phyloP scores from a whole-genome alignment of 352 stramenopile genomes.

The Bremia lactucae region DNA sequence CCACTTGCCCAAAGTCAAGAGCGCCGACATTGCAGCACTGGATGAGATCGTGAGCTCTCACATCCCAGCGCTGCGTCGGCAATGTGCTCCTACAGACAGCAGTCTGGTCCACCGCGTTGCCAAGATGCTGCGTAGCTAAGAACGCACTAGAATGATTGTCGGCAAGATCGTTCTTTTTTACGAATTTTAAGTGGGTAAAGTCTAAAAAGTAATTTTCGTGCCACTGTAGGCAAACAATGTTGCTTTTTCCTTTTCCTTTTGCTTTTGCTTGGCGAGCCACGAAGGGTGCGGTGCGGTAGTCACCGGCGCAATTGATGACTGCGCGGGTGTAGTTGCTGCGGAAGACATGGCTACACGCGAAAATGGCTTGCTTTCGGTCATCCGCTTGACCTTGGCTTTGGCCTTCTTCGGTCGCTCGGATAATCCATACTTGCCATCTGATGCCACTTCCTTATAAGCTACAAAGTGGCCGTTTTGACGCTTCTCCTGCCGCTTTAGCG shows the following conservation, averaged over 20 bases:
- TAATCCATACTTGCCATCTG: conserved; percentile 47
- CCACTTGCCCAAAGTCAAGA: conserved; percentile 81
- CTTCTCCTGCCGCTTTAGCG: conserved; percentile 33
- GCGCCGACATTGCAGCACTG: conserved; percentile 70
- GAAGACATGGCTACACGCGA: conserved; percentile 5
- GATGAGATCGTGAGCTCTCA: conserved; percentile 85
- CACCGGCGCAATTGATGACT: conserved; percentile 4
- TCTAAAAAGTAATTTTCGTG: conserved; percentile 78
- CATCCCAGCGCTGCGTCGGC: conserved; percentile 81
- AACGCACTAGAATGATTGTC: not conserved
- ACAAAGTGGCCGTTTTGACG: conserved; percentile 33
- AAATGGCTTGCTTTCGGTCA: conserved; percentile 14
- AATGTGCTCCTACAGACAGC: conserved; percentile 69
- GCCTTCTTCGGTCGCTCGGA: conserved; percentile 71
- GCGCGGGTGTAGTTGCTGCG: conserved; percentile 7
- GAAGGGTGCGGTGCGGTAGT: conserved; percentile 40
- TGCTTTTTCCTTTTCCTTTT: conserved; percentile 76
- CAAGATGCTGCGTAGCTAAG: conserved; percentile 64
- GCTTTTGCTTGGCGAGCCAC: conserved; percentile 74
- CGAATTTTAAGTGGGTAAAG: conserved; percentile 12
- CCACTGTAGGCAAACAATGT: conserved; percentile 55
- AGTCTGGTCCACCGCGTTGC: conserved; percentile 81
- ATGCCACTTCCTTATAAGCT: conserved; percentile 14
- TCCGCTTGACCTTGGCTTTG: conserved; percentile 24
- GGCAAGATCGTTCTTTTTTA: no score